Evolutionary conservation across 169 alveolate genomes (phyloP).

Genomic region (Plasmodium adleri): DNA sequence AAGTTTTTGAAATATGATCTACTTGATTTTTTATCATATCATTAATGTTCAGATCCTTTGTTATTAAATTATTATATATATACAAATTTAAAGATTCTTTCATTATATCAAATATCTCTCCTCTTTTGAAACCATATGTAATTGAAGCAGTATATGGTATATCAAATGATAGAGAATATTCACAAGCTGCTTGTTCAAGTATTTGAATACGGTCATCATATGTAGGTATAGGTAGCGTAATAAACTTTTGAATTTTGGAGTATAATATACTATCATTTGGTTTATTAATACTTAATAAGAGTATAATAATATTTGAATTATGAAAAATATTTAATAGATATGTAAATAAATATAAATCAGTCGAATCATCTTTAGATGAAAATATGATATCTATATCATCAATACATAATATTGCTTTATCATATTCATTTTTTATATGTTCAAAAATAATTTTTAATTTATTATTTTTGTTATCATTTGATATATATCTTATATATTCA

Average conservation of each 20-base stretch:
- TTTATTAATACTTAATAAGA: conserved; percentile 53
- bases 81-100: conserved; percentile 41
- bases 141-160: conserved; percentile 29
- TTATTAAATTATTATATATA: conserved; percentile 20
- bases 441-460: conserved; percentile 56
- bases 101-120: conserved; percentile 41
- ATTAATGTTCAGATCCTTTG: not conserved
- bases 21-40: not conserved
- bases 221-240: conserved; percentile 64
- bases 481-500: conserved; percentile 68
- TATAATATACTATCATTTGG: conserved; percentile 65
- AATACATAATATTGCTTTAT: conserved; percentile 51
- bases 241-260: conserved; percentile 59
- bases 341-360: conserved; percentile 56
- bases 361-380: conserved; percentile 54
- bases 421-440: conserved; percentile 60
- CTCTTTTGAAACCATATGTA: conserved; percentile 67
- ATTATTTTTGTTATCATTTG: conserved; percentile 63
- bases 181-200: conserved; percentile 20
- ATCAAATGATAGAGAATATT: conserved; percentile 24
- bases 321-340: conserved; percentile 56
- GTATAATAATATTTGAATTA: conserved; percentile 43
- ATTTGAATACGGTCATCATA: conserved; percentile 67
- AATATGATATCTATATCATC: conserved; percentile 68
- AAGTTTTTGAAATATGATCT: not conserved